These are phyloP conservation scores for Xanthoconium stramineum DNA, from an alignment of 768 basidiomycete species.

Conservation along the genomic window DNA sequence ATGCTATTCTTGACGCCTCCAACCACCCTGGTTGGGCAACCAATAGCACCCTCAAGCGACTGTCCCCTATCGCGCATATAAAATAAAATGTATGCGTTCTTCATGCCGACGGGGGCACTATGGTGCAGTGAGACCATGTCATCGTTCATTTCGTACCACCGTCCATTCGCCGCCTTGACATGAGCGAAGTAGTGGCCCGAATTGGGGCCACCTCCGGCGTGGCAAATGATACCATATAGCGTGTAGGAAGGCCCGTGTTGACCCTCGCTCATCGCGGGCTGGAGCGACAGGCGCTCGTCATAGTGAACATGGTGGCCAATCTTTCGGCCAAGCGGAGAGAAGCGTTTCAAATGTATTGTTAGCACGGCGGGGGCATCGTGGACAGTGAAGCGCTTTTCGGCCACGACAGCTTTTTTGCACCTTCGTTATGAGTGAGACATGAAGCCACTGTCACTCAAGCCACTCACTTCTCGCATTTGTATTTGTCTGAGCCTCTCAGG, in stretches of 20 bases:
- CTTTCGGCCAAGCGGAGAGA: conserved; percentile 88
- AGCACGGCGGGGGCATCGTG: conserved; percentile 85
- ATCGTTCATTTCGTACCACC: conserved; percentile 96
- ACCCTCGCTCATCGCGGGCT: conserved; percentile 80
- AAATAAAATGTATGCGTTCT: conserved; percentile 90
- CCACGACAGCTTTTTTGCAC: conserved; percentile 88
- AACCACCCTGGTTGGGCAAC: conserved; percentile 17
- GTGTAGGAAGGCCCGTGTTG: conserved; percentile 77
- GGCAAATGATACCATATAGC: conserved; percentile 89
- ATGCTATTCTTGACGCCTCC: conserved; percentile 36
- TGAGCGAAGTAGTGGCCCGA: conserved; percentile 94
- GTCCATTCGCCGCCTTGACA: conserved; percentile 64
- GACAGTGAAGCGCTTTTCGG: conserved; percentile 87
- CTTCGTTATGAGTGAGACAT: conserved; percentile 38
- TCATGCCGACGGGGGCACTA: conserved; percentile 53
- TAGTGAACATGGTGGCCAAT: conserved; percentile 77
- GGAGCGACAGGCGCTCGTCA: conserved; percentile 67
- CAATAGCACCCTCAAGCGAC: conserved; percentile 60
- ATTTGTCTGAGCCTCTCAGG: conserved; percentile 89
- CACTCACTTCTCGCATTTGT: conserved; percentile 97
- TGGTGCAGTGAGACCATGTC: conserved; percentile 54
- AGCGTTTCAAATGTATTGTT: conserved; percentile 93
- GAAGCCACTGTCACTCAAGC: neutral
- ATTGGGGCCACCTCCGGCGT: conserved; percentile 89
- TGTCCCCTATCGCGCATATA: conserved; percentile 84